Evolutionary conservation across 192 early-diverging fungal genomes (phyloP).

Genomic region (Coemansia javaensis): DNA sequence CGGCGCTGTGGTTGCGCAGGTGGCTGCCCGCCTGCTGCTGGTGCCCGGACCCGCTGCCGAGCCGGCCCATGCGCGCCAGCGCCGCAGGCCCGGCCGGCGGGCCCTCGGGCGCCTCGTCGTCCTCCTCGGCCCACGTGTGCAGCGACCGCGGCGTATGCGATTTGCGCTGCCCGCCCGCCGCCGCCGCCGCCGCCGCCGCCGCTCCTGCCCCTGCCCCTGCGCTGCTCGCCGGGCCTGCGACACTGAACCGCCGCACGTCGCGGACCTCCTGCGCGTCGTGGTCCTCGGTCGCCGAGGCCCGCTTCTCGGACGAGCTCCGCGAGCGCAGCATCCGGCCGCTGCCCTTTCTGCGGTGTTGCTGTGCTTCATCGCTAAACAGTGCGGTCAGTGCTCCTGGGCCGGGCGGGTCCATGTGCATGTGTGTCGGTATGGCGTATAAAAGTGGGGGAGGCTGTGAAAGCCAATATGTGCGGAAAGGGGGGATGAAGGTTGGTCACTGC

Average conservation of each 20-base stretch:
- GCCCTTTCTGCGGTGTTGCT: neutral
- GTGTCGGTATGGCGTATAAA: too few species aligned
- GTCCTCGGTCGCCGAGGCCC: constrained; percentile 15
- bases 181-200: too few species aligned
- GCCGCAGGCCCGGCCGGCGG: too few species aligned
- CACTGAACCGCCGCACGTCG: constrained; percentile 30
- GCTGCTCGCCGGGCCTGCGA: constrained; percentile 29
- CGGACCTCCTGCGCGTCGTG: neutral
- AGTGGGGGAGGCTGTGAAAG: too few species aligned
- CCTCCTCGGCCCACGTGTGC: constrained; percentile 47
- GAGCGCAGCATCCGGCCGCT: constrained; percentile 31
- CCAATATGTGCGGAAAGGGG: too few species aligned
- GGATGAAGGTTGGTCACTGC: too few species aligned
- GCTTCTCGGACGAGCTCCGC: constrained; percentile 48
- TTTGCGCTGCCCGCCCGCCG: too few species aligned
- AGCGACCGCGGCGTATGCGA: constrained; percentile 31
- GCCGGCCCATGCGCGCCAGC: neutral
- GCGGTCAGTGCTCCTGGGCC: too few species aligned
- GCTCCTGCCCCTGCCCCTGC: constrained; percentile 1
- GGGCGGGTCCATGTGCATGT: too few species aligned
- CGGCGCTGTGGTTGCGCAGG: neutral
- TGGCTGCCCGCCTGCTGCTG: neutral
- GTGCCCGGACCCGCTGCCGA: neutral
- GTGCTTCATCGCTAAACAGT: too few species aligned
- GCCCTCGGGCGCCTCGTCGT: constrained; percentile 22